phyloP scores from a whole-genome alignment of 1,284 basidiomycete species.

The Irpex sp. region DNA sequence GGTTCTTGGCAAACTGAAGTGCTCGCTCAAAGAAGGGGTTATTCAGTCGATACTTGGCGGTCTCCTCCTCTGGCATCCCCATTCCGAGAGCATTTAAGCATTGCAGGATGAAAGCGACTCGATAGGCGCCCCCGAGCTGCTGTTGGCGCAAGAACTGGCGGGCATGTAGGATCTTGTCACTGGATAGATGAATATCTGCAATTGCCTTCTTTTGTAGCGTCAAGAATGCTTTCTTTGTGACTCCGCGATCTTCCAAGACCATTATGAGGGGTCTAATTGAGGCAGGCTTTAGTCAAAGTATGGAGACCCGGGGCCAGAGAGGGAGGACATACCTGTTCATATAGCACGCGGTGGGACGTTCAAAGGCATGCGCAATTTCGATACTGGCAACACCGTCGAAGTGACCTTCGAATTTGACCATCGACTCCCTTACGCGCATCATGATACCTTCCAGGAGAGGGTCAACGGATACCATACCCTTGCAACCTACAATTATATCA shows the following conservation, averaged over 20 bases:
- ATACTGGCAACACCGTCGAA: slow-evolving; percentile 38
- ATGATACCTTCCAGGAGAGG: slow-evolving; percentile 43
- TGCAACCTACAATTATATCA: slow-evolving; percentile 34
- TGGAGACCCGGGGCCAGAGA: neutral
- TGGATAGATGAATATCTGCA: slow-evolving; percentile 46
- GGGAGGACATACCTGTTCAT: slow-evolving; percentile 49
- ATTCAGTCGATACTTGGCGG: slow-evolving; percentile 33
- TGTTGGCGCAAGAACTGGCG: slow-evolving; percentile 42
- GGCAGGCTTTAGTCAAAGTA: neutral
- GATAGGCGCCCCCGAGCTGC: slow-evolving; percentile 46
- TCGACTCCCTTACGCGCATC: slow-evolving; percentile 63
- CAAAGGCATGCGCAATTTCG: slow-evolving; percentile 65
- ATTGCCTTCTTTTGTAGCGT: slow-evolving; percentile 51
- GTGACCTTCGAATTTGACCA: slow-evolving; percentile 60
- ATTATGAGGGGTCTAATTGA: slow-evolving; percentile 54
- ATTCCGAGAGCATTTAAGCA: slow-evolving; percentile 44
- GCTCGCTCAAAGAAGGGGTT: slow-evolving; percentile 55
- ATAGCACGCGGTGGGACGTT: slow-evolving; percentile 49
- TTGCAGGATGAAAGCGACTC: slow-evolving; percentile 43
- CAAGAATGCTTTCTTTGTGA: slow-evolving; percentile 47
- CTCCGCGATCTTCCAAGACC: slow-evolving; percentile 63
- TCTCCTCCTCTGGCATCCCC: slow-evolving; percentile 34
- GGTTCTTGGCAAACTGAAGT: slow-evolving; percentile 47
- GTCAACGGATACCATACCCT: slow-evolving; percentile 68
- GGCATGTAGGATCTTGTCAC: slow-evolving; percentile 45